Percentiles rank a stretch among this genome's conserved stretches.
phyloP scores from a whole-genome alignment of 2,329 filamentous ascomycete genomes.

The Zymoseptoria tritici region DNA sequence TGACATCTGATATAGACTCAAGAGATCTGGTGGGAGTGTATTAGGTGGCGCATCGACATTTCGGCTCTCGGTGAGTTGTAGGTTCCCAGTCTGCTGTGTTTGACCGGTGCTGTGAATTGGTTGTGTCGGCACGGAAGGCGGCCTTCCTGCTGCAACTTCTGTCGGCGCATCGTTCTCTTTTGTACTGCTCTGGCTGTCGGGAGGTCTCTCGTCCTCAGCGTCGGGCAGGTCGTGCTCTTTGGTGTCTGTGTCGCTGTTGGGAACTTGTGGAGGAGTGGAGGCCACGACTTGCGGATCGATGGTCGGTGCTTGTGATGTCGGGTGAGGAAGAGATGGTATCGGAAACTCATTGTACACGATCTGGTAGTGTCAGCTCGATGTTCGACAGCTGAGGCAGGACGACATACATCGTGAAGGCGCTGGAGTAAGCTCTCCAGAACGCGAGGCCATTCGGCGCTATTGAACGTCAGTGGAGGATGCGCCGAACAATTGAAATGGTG shows the following conservation, averaged over 20 bases:
- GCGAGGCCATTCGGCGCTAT: slow-evolving; percentile 61
- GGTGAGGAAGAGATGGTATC: slow-evolving; percentile 51
- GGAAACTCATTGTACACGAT: slow-evolving; percentile 71
- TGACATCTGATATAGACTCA: slow-evolving; percentile 42
- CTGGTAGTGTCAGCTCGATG: slow-evolving; percentile 38
- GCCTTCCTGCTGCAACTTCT: slow-evolving; percentile 31
- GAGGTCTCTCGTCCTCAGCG: slow-evolving; percentile 13
- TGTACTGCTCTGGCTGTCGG: slow-evolving; percentile 48
- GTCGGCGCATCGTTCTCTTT: slow-evolving; percentile 58
- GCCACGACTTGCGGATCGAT: slow-evolving; percentile 28
- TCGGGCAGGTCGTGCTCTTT: slow-evolving; percentile 18
- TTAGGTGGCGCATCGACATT: slow-evolving; percentile 32
- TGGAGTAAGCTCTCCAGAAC: slow-evolving; percentile 59
- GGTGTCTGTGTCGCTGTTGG: slow-evolving; percentile 24
- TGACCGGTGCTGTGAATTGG: background rate
- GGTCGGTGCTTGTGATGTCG: slow-evolving; percentile 37
- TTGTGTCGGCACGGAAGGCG: slow-evolving; percentile 20
- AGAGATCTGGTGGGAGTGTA: slow-evolving; percentile 56
- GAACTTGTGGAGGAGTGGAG: slow-evolving; percentile 28
- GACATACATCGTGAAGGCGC: slow-evolving; percentile 57
- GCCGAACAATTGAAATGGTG: background rate
- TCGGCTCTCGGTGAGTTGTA: slow-evolving; percentile 18
- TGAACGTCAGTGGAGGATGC: slow-evolving; percentile 13
- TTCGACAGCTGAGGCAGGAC: slow-evolving; percentile 6
- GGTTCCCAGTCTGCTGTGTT: background rate